These are phyloP conservation scores for Penicillium subrubescens DNA, from an alignment of 495 filamentous ascomycete genomes.

Conservation along the genomic window DNA sequence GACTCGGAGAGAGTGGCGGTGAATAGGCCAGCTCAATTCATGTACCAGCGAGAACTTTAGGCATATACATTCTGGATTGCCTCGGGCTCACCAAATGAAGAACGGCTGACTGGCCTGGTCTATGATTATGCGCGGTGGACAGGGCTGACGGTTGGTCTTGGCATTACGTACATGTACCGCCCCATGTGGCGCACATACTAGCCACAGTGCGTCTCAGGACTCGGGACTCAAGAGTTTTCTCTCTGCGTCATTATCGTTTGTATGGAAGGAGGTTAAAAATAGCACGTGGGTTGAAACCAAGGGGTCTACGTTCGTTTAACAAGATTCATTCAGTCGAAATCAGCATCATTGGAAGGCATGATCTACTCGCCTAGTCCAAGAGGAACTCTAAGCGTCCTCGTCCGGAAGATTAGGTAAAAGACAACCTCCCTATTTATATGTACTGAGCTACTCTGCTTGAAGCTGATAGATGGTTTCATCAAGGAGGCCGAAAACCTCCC, in stretches of 20 bases:
- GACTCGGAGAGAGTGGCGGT: conserved; percentile 20
- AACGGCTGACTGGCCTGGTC: not conserved
- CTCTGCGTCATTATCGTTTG: not conserved
- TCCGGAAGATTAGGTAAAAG: no score
- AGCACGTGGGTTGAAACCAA: not conserved
- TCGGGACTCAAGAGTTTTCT: not conserved
- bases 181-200: not conserved
- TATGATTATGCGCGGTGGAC: not conserved
- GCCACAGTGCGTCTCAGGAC: not conserved
- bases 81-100: not conserved
- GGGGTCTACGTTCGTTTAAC: not conserved
- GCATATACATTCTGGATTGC: not conserved
- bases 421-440: no score
- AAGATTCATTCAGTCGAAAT: not conserved
- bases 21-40: not conserved
- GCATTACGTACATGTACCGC: not conserved
- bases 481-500: no score
- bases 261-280: not conserved
- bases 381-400: no score
- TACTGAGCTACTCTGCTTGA: no score
- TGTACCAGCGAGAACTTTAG: not conserved
- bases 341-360: no score
- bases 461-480: no score
- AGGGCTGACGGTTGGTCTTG: not conserved
- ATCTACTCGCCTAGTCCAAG: no score